Evolutionary conservation across 305 asterid species (phyloP).

Genomic region (Caryopteris hybrid): DNA sequence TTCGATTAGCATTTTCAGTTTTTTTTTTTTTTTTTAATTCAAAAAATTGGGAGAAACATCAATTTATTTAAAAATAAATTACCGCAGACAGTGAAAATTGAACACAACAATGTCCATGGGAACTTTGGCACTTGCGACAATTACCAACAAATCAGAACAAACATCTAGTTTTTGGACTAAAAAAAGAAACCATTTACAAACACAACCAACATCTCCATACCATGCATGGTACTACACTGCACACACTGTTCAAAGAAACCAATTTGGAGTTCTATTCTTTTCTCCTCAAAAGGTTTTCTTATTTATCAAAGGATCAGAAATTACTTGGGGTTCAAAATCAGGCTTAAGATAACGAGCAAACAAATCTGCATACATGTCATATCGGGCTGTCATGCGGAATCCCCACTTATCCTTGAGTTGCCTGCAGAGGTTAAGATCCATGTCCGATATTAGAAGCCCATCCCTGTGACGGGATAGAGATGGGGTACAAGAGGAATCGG

Average conservation of each 20-base stretch:
- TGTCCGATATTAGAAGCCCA: conserved; percentile 72
- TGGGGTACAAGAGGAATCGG: conserved; percentile 92
- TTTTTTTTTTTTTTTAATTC: too few relatives aligned
- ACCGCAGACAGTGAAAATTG: too few relatives aligned
- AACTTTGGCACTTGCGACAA: background rate
- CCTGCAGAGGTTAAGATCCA: conserved; percentile 92
- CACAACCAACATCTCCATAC: conserved; percentile 9
- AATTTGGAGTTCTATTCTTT: background rate
- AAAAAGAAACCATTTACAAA: conserved; percentile 18
- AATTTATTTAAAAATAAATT: too few relatives aligned
- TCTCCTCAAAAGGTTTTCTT: conserved; percentile 28
- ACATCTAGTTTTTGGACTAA: background rate
- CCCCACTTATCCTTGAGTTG: conserved; percentile 97
- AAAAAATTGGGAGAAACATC: too few relatives aligned
- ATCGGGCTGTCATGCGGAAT: conserved; percentile 86
- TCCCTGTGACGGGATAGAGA: conserved; percentile 75
- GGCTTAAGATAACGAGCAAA: conserved; percentile 64
- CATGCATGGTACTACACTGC: too few relatives aligned
- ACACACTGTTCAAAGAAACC: too few relatives aligned
- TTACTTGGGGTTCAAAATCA: conserved; percentile 82
- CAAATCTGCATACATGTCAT: conserved; percentile 64
- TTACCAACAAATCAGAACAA: background rate
- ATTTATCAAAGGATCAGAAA: conserved; percentile 65
- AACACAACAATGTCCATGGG: background rate
- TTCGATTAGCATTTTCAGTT: too few relatives aligned